These are phyloP conservation scores for Carnegiea gigantea DNA, from an alignment of 179 eudicot genomes.

Conservation along the genomic window DNA sequence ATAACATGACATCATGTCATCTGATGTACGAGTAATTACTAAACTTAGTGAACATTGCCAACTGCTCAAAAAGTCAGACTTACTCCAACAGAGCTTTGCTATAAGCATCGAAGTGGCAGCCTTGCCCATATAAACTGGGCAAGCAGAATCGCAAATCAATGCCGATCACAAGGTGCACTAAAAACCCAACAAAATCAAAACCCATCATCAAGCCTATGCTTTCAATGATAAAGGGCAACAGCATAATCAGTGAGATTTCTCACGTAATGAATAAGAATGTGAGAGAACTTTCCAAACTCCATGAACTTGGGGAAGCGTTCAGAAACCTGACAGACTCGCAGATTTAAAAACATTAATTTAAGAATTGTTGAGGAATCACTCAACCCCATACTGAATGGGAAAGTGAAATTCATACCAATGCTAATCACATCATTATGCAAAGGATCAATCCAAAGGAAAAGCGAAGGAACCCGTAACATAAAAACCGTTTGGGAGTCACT, in stretches of 20 bases:
- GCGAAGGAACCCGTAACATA: no score
- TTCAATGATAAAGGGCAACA: no score
- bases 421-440: background rate
- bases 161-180: conserved; percentile 2
- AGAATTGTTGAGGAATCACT: conserved; percentile 1
- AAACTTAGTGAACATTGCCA: conserved; percentile 14
- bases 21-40: conserved; percentile 10
- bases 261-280: background rate
- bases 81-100: background rate
- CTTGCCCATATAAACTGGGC: conserved; percentile 8
- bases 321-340: conserved; percentile 8
- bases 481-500: no score
- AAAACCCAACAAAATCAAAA: background rate
- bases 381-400: background rate
- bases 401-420: background rate
- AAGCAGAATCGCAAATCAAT: conserved; percentile 12
- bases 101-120: conserved; percentile 6
- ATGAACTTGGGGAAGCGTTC: background rate
- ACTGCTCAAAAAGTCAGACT: conserved; percentile 15
- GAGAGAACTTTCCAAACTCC: background rate
- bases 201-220: background rate
- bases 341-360: background rate
- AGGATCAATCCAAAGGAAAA: no score
- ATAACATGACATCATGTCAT: background rate
- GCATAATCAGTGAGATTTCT: background rate